phyloP scores from a whole-genome alignment of 371 early-diverging fungal genomes.

The Capillidium rhysosporum region DNA sequence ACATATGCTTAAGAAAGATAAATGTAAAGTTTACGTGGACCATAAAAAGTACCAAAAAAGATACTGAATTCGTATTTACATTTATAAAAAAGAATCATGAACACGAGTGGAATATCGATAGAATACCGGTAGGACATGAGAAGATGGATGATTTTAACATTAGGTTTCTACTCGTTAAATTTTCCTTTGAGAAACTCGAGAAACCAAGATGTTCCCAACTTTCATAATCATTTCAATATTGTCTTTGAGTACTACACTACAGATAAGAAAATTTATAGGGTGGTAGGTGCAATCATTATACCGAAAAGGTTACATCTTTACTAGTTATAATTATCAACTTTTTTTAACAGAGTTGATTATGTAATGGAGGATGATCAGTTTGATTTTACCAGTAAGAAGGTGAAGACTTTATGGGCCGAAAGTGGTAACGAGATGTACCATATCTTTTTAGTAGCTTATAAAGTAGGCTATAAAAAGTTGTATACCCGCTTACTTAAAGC shows the following conservation, averaged over 20 bases:
- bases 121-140: constrained; percentile 66
- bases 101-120: constrained; percentile 70
- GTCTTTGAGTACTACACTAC: constrained; percentile 53
- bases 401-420: constrained; percentile 24
- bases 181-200: constrained; percentile 62
- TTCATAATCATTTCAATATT: constrained; percentile 85
- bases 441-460: constrained; percentile 73
- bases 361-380: neutral
- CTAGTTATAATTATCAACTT: too few relatives aligned
- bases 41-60: constrained; percentile 30
- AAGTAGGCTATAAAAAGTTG: neutral
- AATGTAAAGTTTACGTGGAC: constrained; percentile 44
- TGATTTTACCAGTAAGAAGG: neutral
- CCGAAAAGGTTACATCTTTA: constrained; percentile 26
- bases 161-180: constrained; percentile 6
- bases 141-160: constrained; percentile 7
- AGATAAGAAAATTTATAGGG: constrained; percentile 41
- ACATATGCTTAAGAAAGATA: constrained; percentile 25
- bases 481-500: neutral
- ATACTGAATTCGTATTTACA: constrained; percentile 67
- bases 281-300: constrained; percentile 69
- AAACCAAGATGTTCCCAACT: constrained; percentile 7
- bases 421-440: constrained; percentile 34
- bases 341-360: neutral
- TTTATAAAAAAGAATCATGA: constrained; percentile 64